Conservation (phyloP, 768 basidiomycete genomes). For the Phallus indusiatus region DNA sequence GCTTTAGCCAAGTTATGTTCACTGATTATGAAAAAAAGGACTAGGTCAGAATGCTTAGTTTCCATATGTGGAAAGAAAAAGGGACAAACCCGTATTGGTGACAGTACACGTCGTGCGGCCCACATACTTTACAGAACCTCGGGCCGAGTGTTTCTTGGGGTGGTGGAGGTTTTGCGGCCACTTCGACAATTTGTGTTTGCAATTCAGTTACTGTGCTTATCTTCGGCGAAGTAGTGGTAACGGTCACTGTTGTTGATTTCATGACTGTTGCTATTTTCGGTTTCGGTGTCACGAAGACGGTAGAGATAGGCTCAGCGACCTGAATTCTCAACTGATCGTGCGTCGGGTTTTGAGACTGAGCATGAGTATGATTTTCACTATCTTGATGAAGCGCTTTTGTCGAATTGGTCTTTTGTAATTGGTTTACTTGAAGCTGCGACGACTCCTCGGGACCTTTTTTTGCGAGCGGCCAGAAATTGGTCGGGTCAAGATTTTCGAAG, state of each 20-base stretch:
- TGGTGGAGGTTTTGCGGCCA: neutral
- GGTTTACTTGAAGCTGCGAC: too few relatives aligned
- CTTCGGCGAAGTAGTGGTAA: neutral
- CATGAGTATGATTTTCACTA: too few relatives aligned
- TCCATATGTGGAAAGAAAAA: neutral
- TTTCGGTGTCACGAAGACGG: neutral
- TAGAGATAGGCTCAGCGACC: neutral
- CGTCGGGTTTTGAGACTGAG: too few relatives aligned
- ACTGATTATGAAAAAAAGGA: neutral
- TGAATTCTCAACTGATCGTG: too few relatives aligned
- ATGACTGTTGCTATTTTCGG: neutral
- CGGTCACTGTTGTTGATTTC: neutral
- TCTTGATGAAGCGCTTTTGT: too few relatives aligned
- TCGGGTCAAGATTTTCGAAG: too few relatives aligned
- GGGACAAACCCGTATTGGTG: neutral
- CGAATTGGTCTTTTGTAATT: too few relatives aligned
- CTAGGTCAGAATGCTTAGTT: neutral
- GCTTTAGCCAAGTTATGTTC: slow-evolving; percentile 10
- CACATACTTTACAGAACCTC: neutral
- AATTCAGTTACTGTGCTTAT: neutral
- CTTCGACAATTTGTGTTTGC: neutral
- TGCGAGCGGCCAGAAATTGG: too few relatives aligned
- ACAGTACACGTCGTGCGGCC: neutral
- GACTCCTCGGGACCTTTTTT: too few relatives aligned
- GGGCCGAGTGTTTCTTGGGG: neutral